A percentile compares a stretch with the other conserved stretches of the same genome.
Conservation (phyloP, 768 basidiomycete species). For the Amanita fuliginea region DNA sequence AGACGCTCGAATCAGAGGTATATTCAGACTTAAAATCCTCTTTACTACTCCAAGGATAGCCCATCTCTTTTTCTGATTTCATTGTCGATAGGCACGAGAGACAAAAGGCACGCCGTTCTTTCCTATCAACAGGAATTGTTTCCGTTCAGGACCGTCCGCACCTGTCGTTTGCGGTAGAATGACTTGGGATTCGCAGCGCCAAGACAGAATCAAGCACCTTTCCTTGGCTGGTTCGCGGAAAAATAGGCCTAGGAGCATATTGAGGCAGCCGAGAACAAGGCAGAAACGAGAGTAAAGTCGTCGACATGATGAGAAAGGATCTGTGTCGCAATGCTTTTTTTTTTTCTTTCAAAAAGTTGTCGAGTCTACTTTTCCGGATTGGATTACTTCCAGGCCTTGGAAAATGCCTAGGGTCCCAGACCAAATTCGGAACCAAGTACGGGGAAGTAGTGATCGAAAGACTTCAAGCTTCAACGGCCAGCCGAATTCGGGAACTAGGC, state of each 20-base stretch:
- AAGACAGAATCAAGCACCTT: conserved; percentile 56
- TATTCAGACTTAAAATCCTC: conserved; percentile 13
- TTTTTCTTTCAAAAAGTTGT: neutral
- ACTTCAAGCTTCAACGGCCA: conserved; percentile 66
- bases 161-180: conserved; percentile 30
- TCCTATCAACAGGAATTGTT: conserved; percentile 3
- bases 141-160: neutral
- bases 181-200: conserved; percentile 48
- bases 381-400: conserved; percentile 58
- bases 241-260: conserved; percentile 73
- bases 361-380: neutral
- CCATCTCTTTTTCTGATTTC: conserved; percentile 3
- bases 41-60: conserved; percentile 1
- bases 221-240: conserved; percentile 60
- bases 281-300: conserved; percentile 77
- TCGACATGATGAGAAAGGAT: conserved; percentile 72
- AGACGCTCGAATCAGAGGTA: neutral
- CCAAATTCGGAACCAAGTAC: conserved; percentile 83
- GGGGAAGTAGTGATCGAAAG: conserved; percentile 86
- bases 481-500: conserved; percentile 57
- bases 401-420: conserved; percentile 83
- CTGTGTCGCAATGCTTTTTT: conserved; percentile 47
- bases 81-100: conserved; percentile 2
- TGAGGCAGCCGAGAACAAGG: conserved; percentile 75
- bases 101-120: conserved; percentile 4